These are phyloP conservation scores for Elongisporangium anandrum DNA, from an alignment of 352 stramenopile species.

Conservation along the genomic window DNA sequence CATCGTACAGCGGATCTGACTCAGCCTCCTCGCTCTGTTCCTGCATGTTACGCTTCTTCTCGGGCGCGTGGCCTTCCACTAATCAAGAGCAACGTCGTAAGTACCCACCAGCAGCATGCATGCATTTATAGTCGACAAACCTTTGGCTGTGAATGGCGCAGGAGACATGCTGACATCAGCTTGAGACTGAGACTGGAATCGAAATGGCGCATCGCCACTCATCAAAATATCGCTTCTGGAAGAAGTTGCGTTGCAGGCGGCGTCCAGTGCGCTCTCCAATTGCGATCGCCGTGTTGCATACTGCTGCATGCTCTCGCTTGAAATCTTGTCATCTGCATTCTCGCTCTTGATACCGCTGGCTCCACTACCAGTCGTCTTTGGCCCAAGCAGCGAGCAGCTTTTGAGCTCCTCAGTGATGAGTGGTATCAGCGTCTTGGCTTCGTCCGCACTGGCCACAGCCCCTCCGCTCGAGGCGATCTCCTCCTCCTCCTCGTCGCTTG, in stretches of 20 bases:
- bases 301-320: conserved; percentile 22
- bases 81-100: neutral
- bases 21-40: conserved; percentile 18
- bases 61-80: conserved; percentile 22
- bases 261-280: conserved; percentile 48
- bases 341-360: neutral
- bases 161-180: conserved; percentile 5
- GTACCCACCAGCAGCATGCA: conserved; percentile 11
- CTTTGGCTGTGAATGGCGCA: conserved; percentile 1
- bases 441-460: conserved; percentile 2
- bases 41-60: conserved; percentile 24
- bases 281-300: conserved; percentile 29
- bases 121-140: conserved; percentile 3
- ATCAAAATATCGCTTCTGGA: neutral
- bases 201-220: conserved; percentile 36
- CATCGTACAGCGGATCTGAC: conserved; percentile 60
- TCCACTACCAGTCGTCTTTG: neutral
- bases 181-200: conserved; percentile 14
- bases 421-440: neutral
- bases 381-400: neutral
- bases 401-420: neutral
- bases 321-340: conserved; percentile 36
- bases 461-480: conserved; percentile 11
- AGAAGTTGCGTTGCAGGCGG: conserved; percentile 1
- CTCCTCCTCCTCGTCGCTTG: conserved; percentile 45